Evolutionary conservation across 208 protist genomes (phyloP).

Genomic region (Blechomonas ayalai): DNA sequence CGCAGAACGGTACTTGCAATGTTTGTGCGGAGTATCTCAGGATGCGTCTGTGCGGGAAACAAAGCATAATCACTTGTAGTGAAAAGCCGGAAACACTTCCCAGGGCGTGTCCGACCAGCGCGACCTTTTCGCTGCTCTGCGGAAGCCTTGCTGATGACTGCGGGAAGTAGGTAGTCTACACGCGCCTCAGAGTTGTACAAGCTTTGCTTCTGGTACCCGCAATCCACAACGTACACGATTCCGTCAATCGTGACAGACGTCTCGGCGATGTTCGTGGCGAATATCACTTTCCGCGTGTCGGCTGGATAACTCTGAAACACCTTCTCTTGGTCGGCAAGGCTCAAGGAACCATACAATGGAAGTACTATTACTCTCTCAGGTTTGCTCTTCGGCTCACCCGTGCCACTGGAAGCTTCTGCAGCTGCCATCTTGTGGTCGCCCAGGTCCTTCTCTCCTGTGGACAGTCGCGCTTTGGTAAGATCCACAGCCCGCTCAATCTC

Average conservation of each 20-base stretch:
- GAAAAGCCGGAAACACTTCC: constrained; percentile 97
- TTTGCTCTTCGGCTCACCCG: not conserved
- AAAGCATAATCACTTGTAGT: constrained; percentile 73
- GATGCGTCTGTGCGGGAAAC: constrained; percentile 78
- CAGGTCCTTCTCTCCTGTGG: not conserved
- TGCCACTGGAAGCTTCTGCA: not conserved
- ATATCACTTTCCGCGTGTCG: constrained; percentile 91
- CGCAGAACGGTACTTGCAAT: constrained; percentile 93
- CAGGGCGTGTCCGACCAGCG: constrained; percentile 97
- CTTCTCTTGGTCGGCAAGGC: constrained; percentile 62
- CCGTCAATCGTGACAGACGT: constrained; percentile 99
- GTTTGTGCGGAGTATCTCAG: constrained; percentile 97
- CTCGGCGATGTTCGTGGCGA: constrained; percentile 99
- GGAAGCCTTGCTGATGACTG: constrained; percentile 97
- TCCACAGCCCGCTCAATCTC: constrained; percentile 76
- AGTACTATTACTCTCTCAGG: constrained; percentile 33
- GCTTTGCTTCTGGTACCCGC: constrained; percentile 98
- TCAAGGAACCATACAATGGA: constrained; percentile 76
- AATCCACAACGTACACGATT: constrained; percentile 99
- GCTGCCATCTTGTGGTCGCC: not conserved
- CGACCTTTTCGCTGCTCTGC: constrained; percentile 99
- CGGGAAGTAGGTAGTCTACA: constrained; percentile 96
- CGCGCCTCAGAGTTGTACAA: constrained; percentile 93
- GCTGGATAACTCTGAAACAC: constrained; percentile 41
- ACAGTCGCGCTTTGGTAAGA: constrained; percentile 8